A percentile compares a stretch with the other conserved stretches of the same genome.
These are phyloP conservation scores for Coemansia sp. DNA, from an alignment of 192 early-diverging fungal genomes.

Conservation along the genomic window DNA sequence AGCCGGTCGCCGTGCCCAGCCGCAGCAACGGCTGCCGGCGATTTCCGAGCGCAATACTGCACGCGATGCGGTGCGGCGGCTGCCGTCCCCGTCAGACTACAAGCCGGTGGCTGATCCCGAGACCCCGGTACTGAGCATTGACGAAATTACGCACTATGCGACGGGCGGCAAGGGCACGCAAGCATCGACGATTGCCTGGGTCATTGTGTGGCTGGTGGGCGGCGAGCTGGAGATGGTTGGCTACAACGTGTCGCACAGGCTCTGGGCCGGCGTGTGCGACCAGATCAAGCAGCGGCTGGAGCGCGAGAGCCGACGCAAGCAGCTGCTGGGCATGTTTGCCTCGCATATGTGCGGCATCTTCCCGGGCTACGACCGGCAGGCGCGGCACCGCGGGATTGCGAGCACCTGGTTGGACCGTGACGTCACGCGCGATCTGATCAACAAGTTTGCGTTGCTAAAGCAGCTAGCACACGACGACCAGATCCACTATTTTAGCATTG, in stretches of 20 bases:
- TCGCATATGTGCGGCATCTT: constrained; percentile 51
- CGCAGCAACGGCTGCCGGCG: constrained; percentile 2
- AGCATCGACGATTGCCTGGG: constrained; percentile 32
- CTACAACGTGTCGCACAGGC: constrained; percentile 43
- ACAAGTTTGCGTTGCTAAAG: constrained; percentile 47
- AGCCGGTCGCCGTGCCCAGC: background rate
- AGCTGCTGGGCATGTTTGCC: constrained; percentile 48
- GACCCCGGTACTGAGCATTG: constrained; percentile 16
- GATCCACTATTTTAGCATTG: constrained; percentile 51
- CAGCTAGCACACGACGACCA: constrained; percentile 43
- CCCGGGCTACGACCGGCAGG: constrained; percentile 45
- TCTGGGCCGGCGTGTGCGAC: constrained; percentile 43
- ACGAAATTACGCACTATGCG: constrained; percentile 37
- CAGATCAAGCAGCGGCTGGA: constrained; percentile 49
- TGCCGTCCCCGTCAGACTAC: constrained; percentile 41
- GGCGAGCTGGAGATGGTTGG: constrained; percentile 54
- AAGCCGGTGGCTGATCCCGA: constrained; percentile 49
- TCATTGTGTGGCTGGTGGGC: constrained; percentile 48
- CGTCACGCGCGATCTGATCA: constrained; percentile 47
- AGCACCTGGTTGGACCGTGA: constrained; percentile 50
- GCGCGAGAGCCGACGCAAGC: constrained; percentile 51
- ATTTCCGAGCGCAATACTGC: constrained; percentile 14
- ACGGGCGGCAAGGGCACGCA: constrained; percentile 4
- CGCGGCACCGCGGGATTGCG: constrained; percentile 34
- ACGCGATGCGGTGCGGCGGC: constrained; percentile 20